Conservation (phyloP, 495 filamentous ascomycete species). For the Penicillium chermesinum region DNA sequence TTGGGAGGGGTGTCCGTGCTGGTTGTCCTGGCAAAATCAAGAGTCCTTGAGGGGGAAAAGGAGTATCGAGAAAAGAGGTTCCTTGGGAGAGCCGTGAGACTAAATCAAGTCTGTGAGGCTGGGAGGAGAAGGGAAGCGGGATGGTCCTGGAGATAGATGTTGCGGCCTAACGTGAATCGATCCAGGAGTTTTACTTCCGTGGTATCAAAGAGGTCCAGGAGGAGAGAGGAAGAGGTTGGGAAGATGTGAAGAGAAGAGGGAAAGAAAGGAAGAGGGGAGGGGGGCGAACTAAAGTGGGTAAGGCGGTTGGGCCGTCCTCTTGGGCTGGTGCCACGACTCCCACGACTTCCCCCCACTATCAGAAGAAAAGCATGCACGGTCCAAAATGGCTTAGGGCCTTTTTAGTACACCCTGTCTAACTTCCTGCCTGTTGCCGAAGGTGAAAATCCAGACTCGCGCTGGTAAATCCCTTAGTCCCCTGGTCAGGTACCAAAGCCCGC, state of each 20-base stretch:
- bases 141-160: constrained; percentile 1
- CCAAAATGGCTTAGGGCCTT: constrained; percentile 33
- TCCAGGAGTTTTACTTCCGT: constrained; percentile 5
- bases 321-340: constrained; percentile 46
- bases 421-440: constrained; percentile 4
- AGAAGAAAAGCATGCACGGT: constrained; percentile 29
- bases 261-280: constrained; percentile 15
- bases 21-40: constrained; percentile 16
- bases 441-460: background rate
- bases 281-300: constrained; percentile 26
- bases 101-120: constrained; percentile 19
- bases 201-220: constrained; percentile 11
- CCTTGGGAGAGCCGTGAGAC: constrained; percentile 4
- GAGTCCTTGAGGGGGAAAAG: constrained; percentile 12
- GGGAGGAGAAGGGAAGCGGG: constrained; percentile 6
- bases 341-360: constrained; percentile 21
- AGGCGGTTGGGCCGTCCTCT: constrained; percentile 40
- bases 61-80: constrained; percentile 6
- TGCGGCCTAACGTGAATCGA: background rate
- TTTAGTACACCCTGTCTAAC: background rate
- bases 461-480: too few relatives aligned
- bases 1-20: constrained; percentile 12
- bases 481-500: background rate
- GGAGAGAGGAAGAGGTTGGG: constrained; percentile 8
- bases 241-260: constrained; percentile 14